Base-by-base conservation (phyloP, 768 basidiomycete species). In the Leccinum obscurum region DNA sequence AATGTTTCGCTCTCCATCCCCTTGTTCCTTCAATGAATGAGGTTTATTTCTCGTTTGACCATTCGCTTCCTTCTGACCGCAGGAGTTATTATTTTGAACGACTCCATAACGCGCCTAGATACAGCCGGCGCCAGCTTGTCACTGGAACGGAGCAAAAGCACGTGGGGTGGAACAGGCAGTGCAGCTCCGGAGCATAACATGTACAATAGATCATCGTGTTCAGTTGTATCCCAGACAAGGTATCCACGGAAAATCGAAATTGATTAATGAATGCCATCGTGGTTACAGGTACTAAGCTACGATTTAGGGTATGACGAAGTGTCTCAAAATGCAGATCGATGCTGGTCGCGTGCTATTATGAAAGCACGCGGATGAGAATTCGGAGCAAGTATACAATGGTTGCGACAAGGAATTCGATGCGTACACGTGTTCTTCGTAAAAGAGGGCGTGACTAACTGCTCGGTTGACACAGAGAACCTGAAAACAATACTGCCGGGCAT, bases 271-370 rank as follows among this genome's bases (percentile, higher is more conserved):
- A 28, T 52, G 28, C 26, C 34, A 62, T 34, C 32, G n/a, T 44
- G 48, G 28, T 53, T 57, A 60, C 24, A 22, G 62, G 28, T 50
- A 59, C 14, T 24, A 54, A 53, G 46, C 44, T 70, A 62, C 54
- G 57, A 32, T 50, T 35, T 69, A 69, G 28, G 39, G 37, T 68
- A 68, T 35, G 10, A 9, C 17, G 57, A 49, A 61, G 13, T 6
- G n/a, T 22, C 34, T 52, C 52, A 7, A 60, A 55, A 39, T 53
- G 7, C 20, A 41, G 37, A 24, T 9, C n/a, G 46, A 53, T 61
- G 44, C 56, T 28, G 26, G 14, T 14, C 22, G 39, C 34, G 52
- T 52, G 49, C 54, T 11, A 52, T 52, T 11, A 52, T 52, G 53
- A 15, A 44, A n/a, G 48, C 41, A 56, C 20, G 26, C 49, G 52